Base-by-base conservation (phyloP, 805 yeast genomes). In the Nematodospora valgi region DNA sequence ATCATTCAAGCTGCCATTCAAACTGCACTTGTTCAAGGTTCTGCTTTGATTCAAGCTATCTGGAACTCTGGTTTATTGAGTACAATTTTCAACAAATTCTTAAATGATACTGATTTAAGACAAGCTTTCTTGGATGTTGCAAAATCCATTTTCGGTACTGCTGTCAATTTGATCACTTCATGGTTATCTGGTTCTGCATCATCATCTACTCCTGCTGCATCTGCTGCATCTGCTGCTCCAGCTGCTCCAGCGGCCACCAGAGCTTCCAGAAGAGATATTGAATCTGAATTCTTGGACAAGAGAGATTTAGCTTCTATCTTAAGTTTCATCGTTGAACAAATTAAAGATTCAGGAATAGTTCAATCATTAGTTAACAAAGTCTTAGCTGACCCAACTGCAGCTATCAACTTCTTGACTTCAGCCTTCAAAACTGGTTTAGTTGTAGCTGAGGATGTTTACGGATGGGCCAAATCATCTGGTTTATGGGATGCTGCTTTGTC, bases 41-140 rank as follows among this genome's bases (percentile, higher is more conserved):
- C 70, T 32, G 53, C 65, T 26, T 64, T 67, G 49, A 45, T 66
- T 40, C 48, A 52, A 35, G 70, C 70, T 34, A 43, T 67, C 41
- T 65, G 57, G 61, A 50, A 63, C 46, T 64, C 72, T 22, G 70
- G 70, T 39, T 58, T 64, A 40, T 38, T 67, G 35, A 51, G 52
- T 34, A 54, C 51, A 20, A 41, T 65, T 32, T 60, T 64, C 51
- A 44, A 42, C 37, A 51, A 46, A 34, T 39, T 66, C 30, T 36
- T 55, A 30, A 56, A 63, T 46, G 63, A 61, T 49, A 4, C 50
- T 20, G 52, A 50, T 25, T 64, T 67, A 51, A 56, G 54, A 41
- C 31, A 45, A 30, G 62, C 68, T 21, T 49, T 66, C 18, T 47
- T 62, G 37, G 44, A 41, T 30, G 59, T 59, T 28, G 67, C 60